Percentiles rank a stretch among this genome's conserved stretches.
Evolutionary conservation across 2,329 filamentous ascomycete species (phyloP).

Genomic region (Salinomyces thailandicus): DNA sequence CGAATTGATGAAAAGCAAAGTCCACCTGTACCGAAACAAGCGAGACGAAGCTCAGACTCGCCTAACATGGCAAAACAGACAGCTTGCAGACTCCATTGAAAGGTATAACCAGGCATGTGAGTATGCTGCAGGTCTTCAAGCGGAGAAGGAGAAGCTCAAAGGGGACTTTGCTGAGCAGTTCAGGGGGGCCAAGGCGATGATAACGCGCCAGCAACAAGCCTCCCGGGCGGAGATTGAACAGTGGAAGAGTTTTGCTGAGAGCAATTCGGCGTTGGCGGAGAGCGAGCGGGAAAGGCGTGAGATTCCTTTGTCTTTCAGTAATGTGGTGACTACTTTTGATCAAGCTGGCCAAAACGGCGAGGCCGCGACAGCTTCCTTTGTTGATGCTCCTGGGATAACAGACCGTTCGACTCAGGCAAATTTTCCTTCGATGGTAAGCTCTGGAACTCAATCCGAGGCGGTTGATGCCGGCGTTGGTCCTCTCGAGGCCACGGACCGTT

Average conservation of each 20-base stretch:
- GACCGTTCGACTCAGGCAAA: too few species aligned
- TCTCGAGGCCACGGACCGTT: too few species aligned
- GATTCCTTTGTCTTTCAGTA: too few species aligned
- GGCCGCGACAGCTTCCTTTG: too few species aligned
- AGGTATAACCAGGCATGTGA: neutral
- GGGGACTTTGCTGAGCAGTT: neutral
- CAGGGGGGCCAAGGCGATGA: neutral
- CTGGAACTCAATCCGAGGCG: neutral
- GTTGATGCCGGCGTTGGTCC: too few species aligned
- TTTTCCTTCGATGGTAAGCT: neutral
- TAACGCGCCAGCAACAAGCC: neutral
- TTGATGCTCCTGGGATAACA: too few species aligned
- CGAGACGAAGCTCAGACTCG: neutral
- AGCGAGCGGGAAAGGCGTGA: neutral
- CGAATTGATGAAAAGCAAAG: conserved; percentile 3
- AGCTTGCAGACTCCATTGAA: neutral
- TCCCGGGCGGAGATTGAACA: neutral
- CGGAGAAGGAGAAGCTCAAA: neutral
- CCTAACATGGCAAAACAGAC: too few species aligned
- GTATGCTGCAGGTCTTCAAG: neutral
- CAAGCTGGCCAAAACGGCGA: too few species aligned
- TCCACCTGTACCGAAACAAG: conserved; percentile 2
- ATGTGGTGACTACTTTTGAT: too few species aligned
- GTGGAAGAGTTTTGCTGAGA: neutral
- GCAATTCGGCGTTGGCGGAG: neutral